Base-by-base conservation (phyloP, 768 basidiomycete species). In the Termitomyces sp. region DNA sequence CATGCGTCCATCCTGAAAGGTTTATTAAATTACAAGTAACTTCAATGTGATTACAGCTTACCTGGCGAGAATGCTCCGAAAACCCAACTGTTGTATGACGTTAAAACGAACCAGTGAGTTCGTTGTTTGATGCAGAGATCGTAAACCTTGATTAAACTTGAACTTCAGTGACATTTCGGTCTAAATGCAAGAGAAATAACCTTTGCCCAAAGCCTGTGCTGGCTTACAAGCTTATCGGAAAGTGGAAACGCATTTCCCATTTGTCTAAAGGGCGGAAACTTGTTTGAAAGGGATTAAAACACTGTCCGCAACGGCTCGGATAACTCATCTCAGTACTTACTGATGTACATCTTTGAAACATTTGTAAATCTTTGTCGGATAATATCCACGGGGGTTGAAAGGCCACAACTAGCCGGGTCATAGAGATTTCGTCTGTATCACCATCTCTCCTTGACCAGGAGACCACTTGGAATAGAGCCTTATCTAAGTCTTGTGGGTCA, bases 381-480 rank as follows among this genome's bases (percentile, higher is more conserved):
- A 86, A 76, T 24, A 84, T 72, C 80, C 82, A 85, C 6, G 84
- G 83, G 2, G 85, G 81, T 65, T 86, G 84, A 61, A 82, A 81
- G n/a, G 79, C 83, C 42, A 87, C 67, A 4, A 83, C 67, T 20
- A 86, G 71, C 44, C 64, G 51, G 4, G 46, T 53, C 30, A 32
- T 46, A 33, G 37, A 7, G 8, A 51, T 9, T 27, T 14, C n/a
- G 24, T 37, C 51, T 16, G 33, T n/a, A 12, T 40, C 34, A 22
- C 24, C 18, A 37, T 39, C 45, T 6, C 57, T 61, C 14, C 55
- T 63, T n/a, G 66, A 61, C 77, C 83, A 84, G 53, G 76, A 69
- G 59, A 79, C 81, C 57, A 78, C 72, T 55, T 72, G 75, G 58
- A 81, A 79, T 32, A 81, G 71, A 4, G 73, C 65, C 33, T 69